Evolutionary conservation across 2,329 filamentous ascomycete genomes (phyloP), one percentile per base, ranked within the genome.

Genomic region (Talaromyces funiculosus): DNA sequence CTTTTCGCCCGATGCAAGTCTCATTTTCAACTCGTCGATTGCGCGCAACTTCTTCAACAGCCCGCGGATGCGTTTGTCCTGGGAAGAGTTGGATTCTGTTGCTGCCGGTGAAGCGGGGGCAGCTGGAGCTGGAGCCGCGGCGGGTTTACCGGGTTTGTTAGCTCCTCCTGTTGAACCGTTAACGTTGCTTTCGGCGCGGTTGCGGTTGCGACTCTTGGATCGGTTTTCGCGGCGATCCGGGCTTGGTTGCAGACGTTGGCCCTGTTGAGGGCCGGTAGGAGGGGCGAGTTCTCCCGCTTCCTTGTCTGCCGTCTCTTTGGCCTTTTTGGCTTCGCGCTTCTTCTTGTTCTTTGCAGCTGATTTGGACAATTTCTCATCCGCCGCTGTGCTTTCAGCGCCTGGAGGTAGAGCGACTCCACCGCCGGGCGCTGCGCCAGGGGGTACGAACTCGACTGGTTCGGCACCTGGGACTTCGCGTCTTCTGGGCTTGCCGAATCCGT

Each of bases 21-120:
- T 86, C 92, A 97, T 97, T 81, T 97, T 96, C 63, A 99, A 80
- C 73, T 99, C 94, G 72, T 99, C 94, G 71, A 99, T 99, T 10
- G 94, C 94, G 20, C 94, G 86, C 64, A 99, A 89, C 84, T 99
- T 99, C 85, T 99, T 99, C 74, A 96, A 83, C 64, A 99, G 82
- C 62, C 90, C 90, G 60, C 94, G 84, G 64, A 97, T 85, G 81
- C 97, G 99, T 86, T 97, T 99, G 47, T 95, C 92, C 64, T 89
- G 86, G 67, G 79, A 73, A 66, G 84, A 70, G 9, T 55, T 53
- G 35, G 65, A 62, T 51, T 37, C 64, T 62, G 31, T 35, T 6
- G 47, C 43, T 9, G 31, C 24, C 6, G 68, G 61, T 70, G 33
- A 59, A 54, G 57, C 43, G 70, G 75, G 67, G 24, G 69, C 12